Evolutionary conservation across 1,284 basidiomycete species (phyloP), one percentile per base, ranked within the genome.

Genomic region (Heterobasidion parviporum): DNA sequence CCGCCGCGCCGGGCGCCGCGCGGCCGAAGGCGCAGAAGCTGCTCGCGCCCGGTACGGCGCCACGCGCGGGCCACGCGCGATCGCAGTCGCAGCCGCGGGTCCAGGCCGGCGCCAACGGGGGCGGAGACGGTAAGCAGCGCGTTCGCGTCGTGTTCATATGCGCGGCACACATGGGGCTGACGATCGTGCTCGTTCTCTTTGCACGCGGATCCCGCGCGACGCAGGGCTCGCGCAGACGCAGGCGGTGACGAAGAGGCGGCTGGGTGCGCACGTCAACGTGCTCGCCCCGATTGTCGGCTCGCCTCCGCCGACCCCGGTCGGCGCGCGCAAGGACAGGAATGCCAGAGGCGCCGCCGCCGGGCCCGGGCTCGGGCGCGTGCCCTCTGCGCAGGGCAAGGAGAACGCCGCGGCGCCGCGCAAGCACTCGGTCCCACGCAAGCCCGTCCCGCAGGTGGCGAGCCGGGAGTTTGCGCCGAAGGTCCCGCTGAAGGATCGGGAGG

Each of bases 71-170:
- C 49, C 69, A 69, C 54, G 55, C 64, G 12, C 60, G 67, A 6
- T 63, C 65, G n/a, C 63, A 63, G 43, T 68, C 65, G n/a, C 67
- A 69, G 56, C 64, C 67, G 12, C 66, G 63, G 59, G 57, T 66
- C 20, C 61, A 61, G 38, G 14, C 35, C 7, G 56, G 58, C 18
- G 18, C 18, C 18, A 18, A 18, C 18, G 18, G 18, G 18, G 18
- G 18, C 32, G 52, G 59, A 35, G 16, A 41, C 20, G 2, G 18
- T 50, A 6, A 53, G 33, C n/a, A 10, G 9, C 38, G 10, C 38
- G 12, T 41, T 41, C 38, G 38, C 38, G n/a, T 12, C n/a, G 38
- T n/a, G 12, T 5, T 41, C 4, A 12, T 41, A 3, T 41, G 10
- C 38, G 38, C n/a, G 38, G 12, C n/a, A 20, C 52, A 45, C 52